Conservation (phyloP, 768 basidiomycete genomes). For the Tulasnella sp. region DNA sequence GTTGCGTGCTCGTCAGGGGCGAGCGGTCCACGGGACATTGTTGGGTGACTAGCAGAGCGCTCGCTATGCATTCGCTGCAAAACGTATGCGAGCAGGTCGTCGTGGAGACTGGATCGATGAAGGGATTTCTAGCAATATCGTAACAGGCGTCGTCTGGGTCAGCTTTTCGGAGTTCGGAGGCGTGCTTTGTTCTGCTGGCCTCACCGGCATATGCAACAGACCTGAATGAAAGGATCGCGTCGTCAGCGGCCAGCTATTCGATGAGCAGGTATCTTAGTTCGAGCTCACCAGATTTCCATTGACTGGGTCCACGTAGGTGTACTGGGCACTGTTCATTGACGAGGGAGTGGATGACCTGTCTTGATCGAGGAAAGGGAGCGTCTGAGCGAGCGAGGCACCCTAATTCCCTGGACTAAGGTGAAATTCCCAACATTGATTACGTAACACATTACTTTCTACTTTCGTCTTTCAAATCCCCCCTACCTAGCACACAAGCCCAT, state of each 20-base stretch:
- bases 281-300: conserved; percentile 65
- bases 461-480: neutral
- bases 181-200: conserved; percentile 18
- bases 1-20: conserved; percentile 53
- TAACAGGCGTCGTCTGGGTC: neutral
- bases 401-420: neutral
- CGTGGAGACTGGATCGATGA: conserved; percentile 70
- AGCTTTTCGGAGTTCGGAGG: conserved; percentile 5
- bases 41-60: conserved; percentile 59
- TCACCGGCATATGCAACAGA: conserved; percentile 75
- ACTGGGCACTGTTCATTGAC: conserved; percentile 31
- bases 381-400: neutral
- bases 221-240: conserved; percentile 40
- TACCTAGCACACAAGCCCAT: neutral
- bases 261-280: neutral
- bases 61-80: conserved; percentile 73
- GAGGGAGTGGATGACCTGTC: neutral
- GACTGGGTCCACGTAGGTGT: conserved; percentile 57
- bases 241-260: conserved; percentile 9
- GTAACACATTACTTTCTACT: neutral
- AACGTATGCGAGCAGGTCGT: conserved; percentile 80
- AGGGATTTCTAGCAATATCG: conserved; percentile 57
- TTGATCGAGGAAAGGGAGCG: conserved; percentile 13
- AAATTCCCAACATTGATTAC: conserved; percentile 8
- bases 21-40: conserved; percentile 85